phyloP scores from a whole-genome alignment of 75 land plant species.

The Isoetes taiwanensis region DNA sequence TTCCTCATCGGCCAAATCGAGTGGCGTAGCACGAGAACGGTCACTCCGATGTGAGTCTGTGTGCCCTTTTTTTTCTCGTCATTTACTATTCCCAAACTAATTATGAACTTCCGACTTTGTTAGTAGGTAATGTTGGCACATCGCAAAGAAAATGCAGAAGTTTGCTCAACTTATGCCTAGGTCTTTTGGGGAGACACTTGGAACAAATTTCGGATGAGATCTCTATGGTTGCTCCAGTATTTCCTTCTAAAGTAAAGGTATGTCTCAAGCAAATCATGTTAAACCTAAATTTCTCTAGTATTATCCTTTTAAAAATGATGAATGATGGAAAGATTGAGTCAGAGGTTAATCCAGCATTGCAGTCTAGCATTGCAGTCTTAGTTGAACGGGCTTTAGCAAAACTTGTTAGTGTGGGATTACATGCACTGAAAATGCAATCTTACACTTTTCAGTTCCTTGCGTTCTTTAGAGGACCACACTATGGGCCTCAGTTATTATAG shows the following conservation, averaged over 20 bases:
- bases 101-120: too few species aligned
- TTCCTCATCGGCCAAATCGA: too few species aligned
- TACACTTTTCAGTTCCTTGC: background rate
- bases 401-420: background rate
- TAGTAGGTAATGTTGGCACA: too few species aligned
- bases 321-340: background rate
- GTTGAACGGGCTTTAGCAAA: background rate
- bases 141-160: slow-evolving; percentile 20
- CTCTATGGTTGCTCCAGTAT: slow-evolving; percentile 31
- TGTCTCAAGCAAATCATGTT: background rate
- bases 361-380: slow-evolving; percentile 2
- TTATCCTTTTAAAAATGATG: background rate
- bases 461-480: too few species aligned
- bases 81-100: too few species aligned
- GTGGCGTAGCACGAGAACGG: too few species aligned
- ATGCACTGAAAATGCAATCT: background rate
- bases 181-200: slow-evolving; percentile 47
- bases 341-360: background rate
- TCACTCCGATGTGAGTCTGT: too few species aligned
- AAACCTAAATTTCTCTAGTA: background rate
- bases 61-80: too few species aligned
- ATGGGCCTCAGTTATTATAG: too few species aligned
- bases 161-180: slow-evolving; percentile 48
- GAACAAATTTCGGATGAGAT: slow-evolving; percentile 50
- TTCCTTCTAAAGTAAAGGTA: slow-evolving; percentile 61